A percentile compares a stretch with the other conserved stretches of the same genome.
phyloP scores from a whole-genome alignment of 345 rosid species.

The Populus nigra region DNA sequence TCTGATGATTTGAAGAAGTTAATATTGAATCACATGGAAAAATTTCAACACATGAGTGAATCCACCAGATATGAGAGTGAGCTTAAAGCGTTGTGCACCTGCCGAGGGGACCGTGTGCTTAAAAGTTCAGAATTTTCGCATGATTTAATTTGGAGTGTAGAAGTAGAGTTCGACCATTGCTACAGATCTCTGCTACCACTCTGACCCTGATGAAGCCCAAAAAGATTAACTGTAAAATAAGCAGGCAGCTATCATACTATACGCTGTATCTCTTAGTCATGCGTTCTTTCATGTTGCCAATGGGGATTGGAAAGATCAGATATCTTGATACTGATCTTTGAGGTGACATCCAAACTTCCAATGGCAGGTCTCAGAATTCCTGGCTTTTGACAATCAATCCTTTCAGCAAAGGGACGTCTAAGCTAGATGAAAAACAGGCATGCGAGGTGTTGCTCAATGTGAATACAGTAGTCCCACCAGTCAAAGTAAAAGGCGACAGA shows the following conservation, averaged over 20 bases:
- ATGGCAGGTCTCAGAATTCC: neutral
- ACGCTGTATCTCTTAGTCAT: constrained; percentile 20
- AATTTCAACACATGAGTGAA: neutral
- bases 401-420: neutral
- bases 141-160: constrained; percentile 9
- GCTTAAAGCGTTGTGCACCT: neutral
- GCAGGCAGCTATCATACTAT: constrained; percentile 18
- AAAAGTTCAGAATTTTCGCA: no score
- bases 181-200: constrained; percentile 13
- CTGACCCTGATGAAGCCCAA: neutral
- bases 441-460: constrained; percentile 9
- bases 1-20: neutral
- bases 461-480: constrained; percentile 7
- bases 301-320: constrained; percentile 34
- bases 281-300: constrained; percentile 24
- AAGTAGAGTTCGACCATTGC: constrained; percentile 27
- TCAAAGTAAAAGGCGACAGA: constrained; percentile 23
- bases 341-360: neutral
- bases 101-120: neutral
- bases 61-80: neutral
- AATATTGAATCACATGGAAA: neutral
- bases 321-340: constrained; percentile 15
- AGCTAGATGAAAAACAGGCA: neutral
- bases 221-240: neutral
- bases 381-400: neutral